Evolutionary conservation across 2,329 filamentous ascomycete species (phyloP), one percentile per base, ranked within the genome.

Genomic region (Ilyonectria sp.): DNA sequence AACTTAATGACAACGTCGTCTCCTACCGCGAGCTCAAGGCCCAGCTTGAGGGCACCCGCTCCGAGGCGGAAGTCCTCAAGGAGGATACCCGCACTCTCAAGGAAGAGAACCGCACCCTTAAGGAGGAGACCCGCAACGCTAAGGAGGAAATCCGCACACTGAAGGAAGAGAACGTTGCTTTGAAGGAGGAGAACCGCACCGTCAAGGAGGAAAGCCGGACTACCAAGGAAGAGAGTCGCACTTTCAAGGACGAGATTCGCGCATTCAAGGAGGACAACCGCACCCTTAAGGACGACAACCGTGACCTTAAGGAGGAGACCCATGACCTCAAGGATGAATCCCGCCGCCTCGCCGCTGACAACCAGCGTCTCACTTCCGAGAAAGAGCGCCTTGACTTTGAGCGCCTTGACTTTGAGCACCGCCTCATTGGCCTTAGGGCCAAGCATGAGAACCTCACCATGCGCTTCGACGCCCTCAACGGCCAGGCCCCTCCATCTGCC

Each of bases 371-470:
- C 26, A 73, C 75, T 13, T 68, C 73, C 26, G 71, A 76, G 35
- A 79, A 77, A 55, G 49, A 70, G 49, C 57, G 71, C 49, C 69
- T 79, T 53, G 70, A 73, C 67, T 76, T 71, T 29, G 76, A 82
- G 70, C 76, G 76, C 52, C 75, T 75, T 40, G 67, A 71, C 17
- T 72, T 79, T 40, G 71, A 70, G 57, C 62, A 71, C 43, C 70
- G 75, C 26, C 70, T 76, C 65, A 71, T 74, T 33, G 69, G 73
- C 8, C 72, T 80, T 21, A 71, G 75, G 56, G 75, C 75, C 58
- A 75, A 75, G 64, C 71, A 75, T 71, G 74, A 76, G 63, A 77
- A 76, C 19, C 73, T 80, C 23, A 71, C 67, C 56, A 74, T 76
- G 68, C 77, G 74, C 55, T 75, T 74, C 63, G 73, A 79, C 61